Evolutionary conservation across 441 rosid species (phyloP), one percentile per base, ranked within the genome.

Genomic region (Erodium chrysanthum): DNA sequence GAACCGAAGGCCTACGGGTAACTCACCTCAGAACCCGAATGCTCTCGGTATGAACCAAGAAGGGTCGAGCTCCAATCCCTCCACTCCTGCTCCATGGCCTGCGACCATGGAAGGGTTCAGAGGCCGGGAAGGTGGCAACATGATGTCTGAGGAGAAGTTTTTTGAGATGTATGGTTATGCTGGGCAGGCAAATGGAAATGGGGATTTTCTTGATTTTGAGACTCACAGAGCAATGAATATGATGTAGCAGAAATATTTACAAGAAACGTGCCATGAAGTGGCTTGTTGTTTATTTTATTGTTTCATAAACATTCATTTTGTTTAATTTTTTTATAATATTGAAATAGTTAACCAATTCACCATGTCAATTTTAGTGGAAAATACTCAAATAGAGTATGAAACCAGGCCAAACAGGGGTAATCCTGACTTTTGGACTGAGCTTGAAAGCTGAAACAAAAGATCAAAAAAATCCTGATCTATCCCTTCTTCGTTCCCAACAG

Each of bases 21-120:
- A 85, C 77, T 87, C 96, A 22, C 96, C 91, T 0, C 92, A 84
- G 75, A 86, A 87, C 75, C 89, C 88, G 12, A 68, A 67, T 1
- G 74, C 75, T n/a, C 78, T 79, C 9, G 65, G 78, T 67, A 64
- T 86, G 66, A 89, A 77, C 78, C 97, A 88, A 76, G 98, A 93
- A 70, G 89, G 77, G 25, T 81, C 92, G 0, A 66, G 80, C 69
- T 84, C 96, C 35, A 91, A 80, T 79, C 82, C 83, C 52, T 86
- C 95, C 0, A 86, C 86, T 44, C 86, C 90, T 0, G 82, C 84
- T 29, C 75, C 86, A 0, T 82, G 90, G 82, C 85, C 84, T 68
- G 78, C 92, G 0, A 84, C 89, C 1, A 78, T 83, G 87, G 96
- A 86, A 56, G 82, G 84, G 70, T 83, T 83, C 69, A 75, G 87